Conservation (phyloP, 768 basidiomycete species). For the Dentipellis fragilis region DNA sequence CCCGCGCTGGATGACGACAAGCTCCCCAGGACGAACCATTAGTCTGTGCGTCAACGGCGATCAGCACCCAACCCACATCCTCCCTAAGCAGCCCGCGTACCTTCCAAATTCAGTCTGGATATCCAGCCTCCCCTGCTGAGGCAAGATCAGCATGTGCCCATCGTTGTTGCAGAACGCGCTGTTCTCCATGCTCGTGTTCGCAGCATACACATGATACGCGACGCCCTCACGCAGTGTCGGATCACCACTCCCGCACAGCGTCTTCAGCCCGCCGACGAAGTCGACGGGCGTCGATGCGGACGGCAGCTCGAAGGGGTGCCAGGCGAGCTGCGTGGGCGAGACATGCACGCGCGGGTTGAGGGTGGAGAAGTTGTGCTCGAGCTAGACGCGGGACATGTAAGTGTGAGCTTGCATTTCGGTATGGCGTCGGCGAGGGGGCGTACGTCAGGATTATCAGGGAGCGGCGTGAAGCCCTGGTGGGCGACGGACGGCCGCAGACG, state of each 20-base stretch:
- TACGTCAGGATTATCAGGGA: conserved; percentile 50
- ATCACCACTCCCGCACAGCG: conserved; percentile 52
- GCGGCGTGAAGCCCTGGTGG: conserved; percentile 46
- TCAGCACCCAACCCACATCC: background rate
- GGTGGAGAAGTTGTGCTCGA: conserved; percentile 54
- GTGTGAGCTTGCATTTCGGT: background rate
- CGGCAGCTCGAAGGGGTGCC: conserved; percentile 53
- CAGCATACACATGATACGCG: conserved; percentile 53
- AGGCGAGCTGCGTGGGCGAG: conserved; percentile 56
- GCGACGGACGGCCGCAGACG: conserved; percentile 61
- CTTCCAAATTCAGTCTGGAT: conserved; percentile 63
- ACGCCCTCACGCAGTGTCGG: conserved; percentile 55
- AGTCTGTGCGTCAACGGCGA: conserved; percentile 25
- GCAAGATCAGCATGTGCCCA: conserved; percentile 59
- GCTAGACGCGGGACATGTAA: conserved; percentile 22
- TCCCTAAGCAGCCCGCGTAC: conserved; percentile 24
- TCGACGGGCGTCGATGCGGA: conserved; percentile 30
- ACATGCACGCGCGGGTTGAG: conserved; percentile 50
- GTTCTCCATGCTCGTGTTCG: conserved; percentile 50
- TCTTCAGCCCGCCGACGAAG: conserved; percentile 53
- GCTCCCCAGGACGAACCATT: conserved; percentile 56
- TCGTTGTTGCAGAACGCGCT: conserved; percentile 54
- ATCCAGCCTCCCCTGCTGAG: conserved; percentile 54
- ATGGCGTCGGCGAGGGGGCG: conserved; percentile 13
- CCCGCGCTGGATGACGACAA: conserved; percentile 55